Evolutionary conservation across 176 grass and related monocot species (phyloP), one percentile per base, ranked within the genome.

Genomic region (Eleusine indica): DNA sequence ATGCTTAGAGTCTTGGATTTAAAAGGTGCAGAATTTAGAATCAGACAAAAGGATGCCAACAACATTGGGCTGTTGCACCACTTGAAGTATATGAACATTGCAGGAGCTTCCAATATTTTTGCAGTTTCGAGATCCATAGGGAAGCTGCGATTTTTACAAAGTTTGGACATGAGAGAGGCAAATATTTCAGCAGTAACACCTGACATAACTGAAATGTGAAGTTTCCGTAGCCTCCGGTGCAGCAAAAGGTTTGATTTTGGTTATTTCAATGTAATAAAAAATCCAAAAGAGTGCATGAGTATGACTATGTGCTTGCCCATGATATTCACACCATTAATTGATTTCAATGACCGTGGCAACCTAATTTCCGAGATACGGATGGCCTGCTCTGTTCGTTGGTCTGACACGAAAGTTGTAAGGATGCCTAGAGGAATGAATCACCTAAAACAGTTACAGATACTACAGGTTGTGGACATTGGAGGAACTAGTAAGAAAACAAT

Each of bases 1-100:
- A 86, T 86, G 84, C 10, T 86, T 14, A 79, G 83, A 42, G 56
- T 72, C 3, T 18, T 86, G 43, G 75, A 78, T 79, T 67, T 86
- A 0, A 3, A 40, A 4, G 5, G 51, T 72, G 42, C 9, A 41
- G 0, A 0, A 14, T 72, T 21, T 37, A 0, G 0, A 5, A 0
- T 5, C 9, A 19, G 0, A 1, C 42, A 79, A 64, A 21, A 42
- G 14, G 67, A 79, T 7, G 63, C 71, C 0, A 21, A 19, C 6
- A 19, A 19, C 10, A 65, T 86, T 21, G 54, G 42, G 2, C 39
- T 13, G 14, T 13, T 85, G 25, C 2, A 17, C 37, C 84, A 86
- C 57, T 66, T 86, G 68, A 86, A 39, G 44, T 86, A 80, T 13
- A 19, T 86, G 18, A 10, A 29, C 6, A 5, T 58, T 58, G 17